These are phyloP conservation scores for Epichloe baconii DNA, from an alignment of 2,329 filamentous ascomycete species.

Conservation along the genomic window DNA sequence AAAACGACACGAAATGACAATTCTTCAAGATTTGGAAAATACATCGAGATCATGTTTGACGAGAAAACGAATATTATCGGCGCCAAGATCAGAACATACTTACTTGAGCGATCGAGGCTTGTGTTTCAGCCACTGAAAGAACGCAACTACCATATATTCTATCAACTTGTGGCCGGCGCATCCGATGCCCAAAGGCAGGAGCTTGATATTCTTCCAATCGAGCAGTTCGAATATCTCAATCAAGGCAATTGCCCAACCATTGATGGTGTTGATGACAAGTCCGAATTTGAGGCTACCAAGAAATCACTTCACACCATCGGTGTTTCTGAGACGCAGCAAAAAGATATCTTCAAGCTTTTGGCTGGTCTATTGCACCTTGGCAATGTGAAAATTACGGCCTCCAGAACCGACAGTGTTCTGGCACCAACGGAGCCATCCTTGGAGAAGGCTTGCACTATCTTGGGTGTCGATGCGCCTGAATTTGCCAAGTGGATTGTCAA, in stretches of 20 bases:
- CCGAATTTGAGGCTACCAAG: slow-evolving; percentile 81
- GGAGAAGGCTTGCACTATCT: slow-evolving; percentile 65
- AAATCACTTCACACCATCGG: slow-evolving; percentile 81
- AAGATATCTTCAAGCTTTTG: slow-evolving; percentile 77
- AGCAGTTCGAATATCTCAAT: slow-evolving; percentile 92
- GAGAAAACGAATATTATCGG: slow-evolving; percentile 91
- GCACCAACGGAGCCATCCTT: slow-evolving; percentile 70
- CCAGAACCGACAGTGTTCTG: slow-evolving; percentile 76
- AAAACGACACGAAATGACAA: slow-evolving; percentile 99
- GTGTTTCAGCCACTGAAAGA: slow-evolving; percentile 97
- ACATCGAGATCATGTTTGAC: slow-evolving; percentile 99
- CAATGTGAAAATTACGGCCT: slow-evolving; percentile 90
- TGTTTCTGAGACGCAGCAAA: slow-evolving; percentile 59
- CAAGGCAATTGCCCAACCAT: slow-evolving; percentile 86
- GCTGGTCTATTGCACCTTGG: slow-evolving; percentile 87
- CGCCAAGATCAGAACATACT: slow-evolving; percentile 90
- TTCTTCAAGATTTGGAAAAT: slow-evolving; percentile 97
- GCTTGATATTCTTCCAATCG: slow-evolving; percentile 64
- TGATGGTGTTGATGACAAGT: slow-evolving; percentile 89
- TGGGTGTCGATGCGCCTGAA: slow-evolving; percentile 74
- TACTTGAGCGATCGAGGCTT: slow-evolving; percentile 86
- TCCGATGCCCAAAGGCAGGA: slow-evolving; percentile 70
- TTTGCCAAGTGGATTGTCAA: slow-evolving; percentile 99
- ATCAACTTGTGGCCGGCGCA: slow-evolving; percentile 90
- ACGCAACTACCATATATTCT: slow-evolving; percentile 98